phyloP scores from a whole-genome alignment of 2,329 filamentous ascomycete genomes.

The Pyricularia sp. region DNA sequence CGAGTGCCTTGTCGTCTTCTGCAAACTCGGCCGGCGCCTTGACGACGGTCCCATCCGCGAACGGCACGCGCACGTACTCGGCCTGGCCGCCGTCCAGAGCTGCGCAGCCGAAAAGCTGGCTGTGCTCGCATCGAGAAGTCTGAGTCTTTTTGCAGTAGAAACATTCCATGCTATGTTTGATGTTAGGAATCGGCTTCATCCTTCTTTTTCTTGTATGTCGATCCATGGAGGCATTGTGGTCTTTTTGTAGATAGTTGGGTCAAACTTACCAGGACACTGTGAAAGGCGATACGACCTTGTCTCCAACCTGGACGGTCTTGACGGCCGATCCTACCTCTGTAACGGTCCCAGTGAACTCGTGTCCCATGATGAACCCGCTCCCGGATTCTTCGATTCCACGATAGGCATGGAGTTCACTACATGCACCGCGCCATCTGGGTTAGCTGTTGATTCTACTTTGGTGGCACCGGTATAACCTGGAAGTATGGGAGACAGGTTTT shows the following conservation, averaged over 20 bases:
- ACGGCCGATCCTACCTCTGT: conserved; percentile 55
- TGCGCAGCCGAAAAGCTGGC: conserved; percentile 55
- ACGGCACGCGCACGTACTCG: conserved; percentile 68
- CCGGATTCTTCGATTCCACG: conserved; percentile 63
- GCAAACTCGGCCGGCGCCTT: conserved; percentile 54
- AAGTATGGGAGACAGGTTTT: background rate
- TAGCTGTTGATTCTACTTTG: background rate
- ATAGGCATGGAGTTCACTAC: conserved; percentile 73
- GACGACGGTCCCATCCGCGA: conserved; percentile 69
- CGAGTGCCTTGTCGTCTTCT: conserved; percentile 53
- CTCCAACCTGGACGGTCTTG: conserved; percentile 56
- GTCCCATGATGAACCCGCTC: conserved; percentile 58
- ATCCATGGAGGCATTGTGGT: background rate
- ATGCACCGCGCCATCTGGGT: background rate
- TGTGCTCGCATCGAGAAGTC: conserved; percentile 64
- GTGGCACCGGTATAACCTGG: background rate
- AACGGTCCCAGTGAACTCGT: conserved; percentile 75
- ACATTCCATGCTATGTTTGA: conserved; percentile 45
- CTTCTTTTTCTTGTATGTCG: background rate
- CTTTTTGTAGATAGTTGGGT: background rate
- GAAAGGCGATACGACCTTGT: conserved; percentile 72
- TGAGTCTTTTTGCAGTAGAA: conserved; percentile 73
- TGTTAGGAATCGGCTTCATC: background rate
- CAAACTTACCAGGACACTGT: conserved; percentile 58
- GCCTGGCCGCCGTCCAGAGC: conserved; percentile 67